Conservation (phyloP, 1,139 yeast genomes). For the Suhomyces bokatorum region DNA sequence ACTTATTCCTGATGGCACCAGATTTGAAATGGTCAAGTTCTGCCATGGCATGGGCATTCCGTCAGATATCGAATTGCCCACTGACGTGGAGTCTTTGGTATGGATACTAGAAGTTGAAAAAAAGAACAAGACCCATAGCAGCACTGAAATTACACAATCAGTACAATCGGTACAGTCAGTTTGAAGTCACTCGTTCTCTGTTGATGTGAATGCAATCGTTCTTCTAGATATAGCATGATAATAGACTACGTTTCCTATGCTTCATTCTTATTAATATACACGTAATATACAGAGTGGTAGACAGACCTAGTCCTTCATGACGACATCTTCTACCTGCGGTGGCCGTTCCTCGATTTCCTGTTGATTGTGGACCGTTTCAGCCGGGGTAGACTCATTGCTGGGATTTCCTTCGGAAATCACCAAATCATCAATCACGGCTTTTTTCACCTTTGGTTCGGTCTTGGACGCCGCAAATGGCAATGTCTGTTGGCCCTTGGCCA, state of each 20-base stretch:
- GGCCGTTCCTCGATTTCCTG: conserved; percentile 9
- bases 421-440: conserved; percentile 39
- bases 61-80: conserved; percentile 19
- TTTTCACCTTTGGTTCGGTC: conserved; percentile 25
- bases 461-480: conserved; percentile 21
- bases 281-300: conserved; percentile 1
- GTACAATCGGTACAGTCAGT: no score
- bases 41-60: conserved; percentile 31
- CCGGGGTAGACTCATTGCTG: conserved; percentile 10
- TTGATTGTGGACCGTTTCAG: conserved; percentile 2
- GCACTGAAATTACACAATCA: no score
- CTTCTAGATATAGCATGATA: no score
- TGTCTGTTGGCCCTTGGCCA: conserved; percentile 43
- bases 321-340: conserved; percentile 20
- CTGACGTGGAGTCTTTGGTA: conserved; percentile 32
- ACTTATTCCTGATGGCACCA: conserved; percentile 30
- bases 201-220: no score
- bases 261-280: conserved; percentile 5
- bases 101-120: conserved; percentile 28
- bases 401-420: conserved; percentile 21
- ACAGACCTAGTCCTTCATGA: conserved; percentile 20
- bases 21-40: conserved; percentile 31
- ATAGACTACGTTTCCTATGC: no score
- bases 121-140: no score
- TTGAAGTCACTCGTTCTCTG: no score